Evolutionary conservation across 1,284 basidiomycete species (phyloP), one percentile per base, ranked within the genome.

Genomic region (Apiotrichum porosum): DNA sequence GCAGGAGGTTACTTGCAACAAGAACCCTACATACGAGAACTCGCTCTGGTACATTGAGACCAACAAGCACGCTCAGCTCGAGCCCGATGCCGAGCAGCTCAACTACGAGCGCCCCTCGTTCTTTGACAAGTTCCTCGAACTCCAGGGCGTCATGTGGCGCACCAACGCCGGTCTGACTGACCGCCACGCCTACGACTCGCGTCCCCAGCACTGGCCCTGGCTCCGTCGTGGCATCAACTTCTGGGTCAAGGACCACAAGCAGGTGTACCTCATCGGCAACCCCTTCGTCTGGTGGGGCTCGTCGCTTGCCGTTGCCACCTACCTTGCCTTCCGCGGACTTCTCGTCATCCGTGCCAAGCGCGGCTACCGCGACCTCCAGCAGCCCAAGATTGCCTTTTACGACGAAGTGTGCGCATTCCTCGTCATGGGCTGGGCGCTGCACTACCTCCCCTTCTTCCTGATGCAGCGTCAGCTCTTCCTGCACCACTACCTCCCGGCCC

Each of bases 131-230:
- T 97, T 98, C 77, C 78, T 80, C 65, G 94, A 98, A 68, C 77
- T 98, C 30, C 91, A 98, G 66, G 78, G 80, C 57, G 92, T 94
- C 51, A 98, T 98, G 94, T 97, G 92, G 91, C 83, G 80, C n/a
- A 97, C 93, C 19, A 99, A 98, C 63, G 87, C 88, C 19, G 93
- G 90, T 0, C 75, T 98, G 51, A 97, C 94, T 0, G 92, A 95
- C 61, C 82, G 90, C 18, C 95, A 98, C 65, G 85, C 84, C 0
- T 98, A 87, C 66, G 94, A 97, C 69, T 97, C 94, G 24, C 80
- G 94, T 13, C 95, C 94, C 3, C 78, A 81, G 49, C 78, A 81
- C 0, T 98, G 95, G 95, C 93, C 94, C 9, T 77, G 81, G 47
- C 80, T 97, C 37, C 81, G 81, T 41, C 84, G 94, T 53, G 95